Percentiles rank a stretch among this genome's conserved stretches.
phyloP scores from a whole-genome alignment of 106 monocot genomes.

The Acorus calamus region DNA sequence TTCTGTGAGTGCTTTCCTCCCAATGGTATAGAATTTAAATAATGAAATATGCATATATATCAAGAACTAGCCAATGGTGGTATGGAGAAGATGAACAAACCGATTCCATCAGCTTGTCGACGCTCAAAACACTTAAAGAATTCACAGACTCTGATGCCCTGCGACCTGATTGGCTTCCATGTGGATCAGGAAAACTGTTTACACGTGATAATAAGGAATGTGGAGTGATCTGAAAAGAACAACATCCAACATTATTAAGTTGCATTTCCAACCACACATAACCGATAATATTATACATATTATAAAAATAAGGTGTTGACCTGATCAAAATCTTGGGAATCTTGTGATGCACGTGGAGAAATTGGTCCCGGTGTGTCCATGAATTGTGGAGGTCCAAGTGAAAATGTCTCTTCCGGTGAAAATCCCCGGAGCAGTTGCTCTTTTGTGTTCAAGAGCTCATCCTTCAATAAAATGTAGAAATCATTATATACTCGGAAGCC shows the following conservation, averaged over 20 bases:
- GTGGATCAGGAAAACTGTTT: slow-evolving; percentile 36
- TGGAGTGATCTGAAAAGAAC: slow-evolving; percentile 40
- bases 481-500: not conserved
- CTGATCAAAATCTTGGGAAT: slow-evolving; percentile 45
- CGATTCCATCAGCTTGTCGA: slow-evolving; percentile 82
- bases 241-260: not conserved
- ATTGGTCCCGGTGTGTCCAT: slow-evolving; percentile 50
- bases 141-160: slow-evolving; percentile 49
- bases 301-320: slow-evolving; percentile 12
- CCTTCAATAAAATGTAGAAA: slow-evolving; percentile 23
- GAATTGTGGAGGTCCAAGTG: slow-evolving; percentile 54
- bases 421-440: slow-evolving; percentile 59
- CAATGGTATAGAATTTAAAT: too few species aligned
- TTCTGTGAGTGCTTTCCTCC: too few species aligned
- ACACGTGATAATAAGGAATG: slow-evolving; percentile 46
- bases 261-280: too few species aligned
- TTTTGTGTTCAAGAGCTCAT: slow-evolving; percentile 46
- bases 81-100: slow-evolving; percentile 21
- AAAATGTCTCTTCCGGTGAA: slow-evolving; percentile 71
- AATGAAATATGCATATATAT: too few species aligned
- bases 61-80: not conserved
- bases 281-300: not conserved
- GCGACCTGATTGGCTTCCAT: slow-evolving; percentile 40
- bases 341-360: slow-evolving; percentile 38
- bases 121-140: slow-evolving; percentile 54